These are phyloP conservation scores for Candolleomyces aberdarensis DNA, from an alignment of 768 basidiomycete species.

Conservation along the genomic window DNA sequence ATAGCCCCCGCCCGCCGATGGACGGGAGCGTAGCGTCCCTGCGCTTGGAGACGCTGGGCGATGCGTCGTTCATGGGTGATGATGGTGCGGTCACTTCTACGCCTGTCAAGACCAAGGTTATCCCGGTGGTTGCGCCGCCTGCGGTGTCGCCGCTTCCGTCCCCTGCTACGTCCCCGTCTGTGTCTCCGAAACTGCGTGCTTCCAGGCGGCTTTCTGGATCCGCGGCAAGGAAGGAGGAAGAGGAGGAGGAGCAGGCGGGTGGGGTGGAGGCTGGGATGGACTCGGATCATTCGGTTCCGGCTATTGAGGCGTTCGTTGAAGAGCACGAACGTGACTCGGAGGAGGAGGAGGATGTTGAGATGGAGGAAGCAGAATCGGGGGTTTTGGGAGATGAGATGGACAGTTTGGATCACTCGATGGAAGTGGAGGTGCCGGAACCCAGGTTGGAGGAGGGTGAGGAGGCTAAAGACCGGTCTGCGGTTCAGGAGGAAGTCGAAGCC, in stretches of 20 bases:
- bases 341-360: conserved; percentile 3
- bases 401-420: no score
- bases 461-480: no score
- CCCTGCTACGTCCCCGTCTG: not conserved
- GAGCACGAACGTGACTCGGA: not conserved
- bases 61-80: not conserved
- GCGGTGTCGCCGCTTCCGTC: not conserved
- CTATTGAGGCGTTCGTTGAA: no score
- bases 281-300: no score
- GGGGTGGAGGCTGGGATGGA: not conserved
- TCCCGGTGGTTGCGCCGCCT: not conserved
- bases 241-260: not conserved
- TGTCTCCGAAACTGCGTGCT: not conserved
- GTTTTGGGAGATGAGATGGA: not conserved
- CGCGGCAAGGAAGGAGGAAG: not conserved
- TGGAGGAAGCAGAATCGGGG: not conserved
- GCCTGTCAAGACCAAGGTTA: not conserved
- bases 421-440: no score
- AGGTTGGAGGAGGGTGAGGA: no score
- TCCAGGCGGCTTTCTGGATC: not conserved
- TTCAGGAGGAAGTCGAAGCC: no score
- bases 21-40: not conserved
- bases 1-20: not conserved
- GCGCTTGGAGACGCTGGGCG: conserved; percentile 6
- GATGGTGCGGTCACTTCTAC: not conserved